A percentile compares a stretch with the other conserved stretches of the same genome.
Evolutionary conservation across 345 rosid genomes (phyloP).

Genomic region (Gossypium raimondii): DNA sequence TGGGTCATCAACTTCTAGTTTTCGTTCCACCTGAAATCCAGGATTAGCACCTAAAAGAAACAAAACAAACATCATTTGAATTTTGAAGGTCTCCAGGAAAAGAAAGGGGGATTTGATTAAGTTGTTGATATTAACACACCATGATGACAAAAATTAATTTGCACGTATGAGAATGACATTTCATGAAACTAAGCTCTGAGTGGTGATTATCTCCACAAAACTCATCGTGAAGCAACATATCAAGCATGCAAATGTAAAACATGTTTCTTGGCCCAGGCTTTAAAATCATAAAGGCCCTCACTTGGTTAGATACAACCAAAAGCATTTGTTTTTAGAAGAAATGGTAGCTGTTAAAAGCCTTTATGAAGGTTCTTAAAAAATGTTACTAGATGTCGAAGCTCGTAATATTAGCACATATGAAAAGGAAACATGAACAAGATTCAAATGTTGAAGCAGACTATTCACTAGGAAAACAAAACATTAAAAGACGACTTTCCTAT

Average conservation of each 20-base stretch:
- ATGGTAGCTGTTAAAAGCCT: background rate
- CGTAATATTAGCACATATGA: no score
- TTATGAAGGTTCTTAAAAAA: background rate
- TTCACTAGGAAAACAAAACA: no score
- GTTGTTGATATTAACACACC: background rate
- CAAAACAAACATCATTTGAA: conserved; percentile 15
- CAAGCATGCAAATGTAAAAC: background rate
- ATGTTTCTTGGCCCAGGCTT: background rate
- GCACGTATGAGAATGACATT: background rate
- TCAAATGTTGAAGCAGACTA: no score
- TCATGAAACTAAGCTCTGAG: background rate
- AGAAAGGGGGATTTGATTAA: background rate
- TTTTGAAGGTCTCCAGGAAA: background rate
- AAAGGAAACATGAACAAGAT: background rate
- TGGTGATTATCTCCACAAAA: background rate
- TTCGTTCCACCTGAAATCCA: conserved; percentile 31
- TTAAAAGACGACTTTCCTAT: no score
- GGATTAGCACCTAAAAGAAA: conserved; percentile 30
- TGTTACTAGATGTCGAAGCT: no score
- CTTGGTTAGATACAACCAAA: background rate
- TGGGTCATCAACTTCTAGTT: conserved; percentile 45
- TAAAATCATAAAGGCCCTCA: background rate
- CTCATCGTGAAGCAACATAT: background rate
- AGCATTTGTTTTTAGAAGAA: background rate
- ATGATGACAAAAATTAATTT: background rate